Conservation (phyloP, 2,329 filamentous ascomycete genomes). For the Curvularia sp. region DNA sequence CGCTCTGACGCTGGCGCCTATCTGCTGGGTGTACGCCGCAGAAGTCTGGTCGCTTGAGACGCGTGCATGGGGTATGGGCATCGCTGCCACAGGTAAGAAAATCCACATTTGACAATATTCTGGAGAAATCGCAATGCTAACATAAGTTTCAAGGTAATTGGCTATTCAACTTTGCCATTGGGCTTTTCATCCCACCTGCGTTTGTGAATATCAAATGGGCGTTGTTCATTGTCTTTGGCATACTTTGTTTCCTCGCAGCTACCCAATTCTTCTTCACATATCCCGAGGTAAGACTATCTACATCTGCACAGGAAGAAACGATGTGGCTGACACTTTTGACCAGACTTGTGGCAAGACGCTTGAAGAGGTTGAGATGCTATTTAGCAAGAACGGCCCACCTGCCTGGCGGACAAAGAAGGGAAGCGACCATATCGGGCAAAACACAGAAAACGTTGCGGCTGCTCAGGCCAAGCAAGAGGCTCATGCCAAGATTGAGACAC, state of each 20-base stretch:
- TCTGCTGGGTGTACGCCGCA: slow-evolving; percentile 65
- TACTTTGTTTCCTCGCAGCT: slow-evolving; percentile 72
- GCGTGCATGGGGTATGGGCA: slow-evolving; percentile 69
- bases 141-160: slow-evolving; percentile 58
- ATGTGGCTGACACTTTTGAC: not conserved
- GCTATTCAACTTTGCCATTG: slow-evolving; percentile 65
- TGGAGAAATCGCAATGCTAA: slow-evolving; percentile 42
- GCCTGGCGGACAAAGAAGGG: slow-evolving; percentile 62
- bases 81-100: slow-evolving; percentile 63
- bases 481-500: slow-evolving; percentile 31
- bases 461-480: slow-evolving; percentile 37
- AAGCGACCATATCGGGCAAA: slow-evolving; percentile 32
- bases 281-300: slow-evolving; percentile 58
- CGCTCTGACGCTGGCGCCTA: slow-evolving; percentile 69
- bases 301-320: not conserved
- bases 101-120: too few species aligned
- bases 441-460: slow-evolving; percentile 34
- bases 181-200: slow-evolving; percentile 63
- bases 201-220: slow-evolving; percentile 66
- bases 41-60: slow-evolving; percentile 67
- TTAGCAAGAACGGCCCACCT: slow-evolving; percentile 60
- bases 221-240: slow-evolving; percentile 77
- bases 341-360: slow-evolving; percentile 73
- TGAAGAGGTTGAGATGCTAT: slow-evolving; percentile 79
- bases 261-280: slow-evolving; percentile 72